Evolutionary conservation across 192 early-diverging fungal genomes (phyloP).

Genomic region (Oehlia diaphana): DNA sequence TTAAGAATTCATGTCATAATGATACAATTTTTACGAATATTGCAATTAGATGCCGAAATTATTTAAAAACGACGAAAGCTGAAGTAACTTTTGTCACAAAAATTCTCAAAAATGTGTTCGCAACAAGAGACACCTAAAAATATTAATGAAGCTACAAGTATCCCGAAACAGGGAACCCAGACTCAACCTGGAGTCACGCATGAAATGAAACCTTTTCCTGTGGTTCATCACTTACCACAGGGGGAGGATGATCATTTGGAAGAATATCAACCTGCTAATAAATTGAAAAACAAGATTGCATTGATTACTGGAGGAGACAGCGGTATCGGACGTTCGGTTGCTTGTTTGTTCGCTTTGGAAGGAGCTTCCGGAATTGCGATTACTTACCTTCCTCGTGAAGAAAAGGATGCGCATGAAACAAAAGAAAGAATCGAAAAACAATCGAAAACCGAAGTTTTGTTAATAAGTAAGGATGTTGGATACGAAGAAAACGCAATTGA

Average conservation of each 20-base stretch:
- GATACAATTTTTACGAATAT: no score
- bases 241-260: constrained; percentile 36
- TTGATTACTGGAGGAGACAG: constrained; percentile 50
- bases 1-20: no score
- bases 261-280: constrained; percentile 45
- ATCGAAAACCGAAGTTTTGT: constrained; percentile 31
- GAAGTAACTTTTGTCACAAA: no score
- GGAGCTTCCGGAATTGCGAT: constrained; percentile 51
- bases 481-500: constrained; percentile 42
- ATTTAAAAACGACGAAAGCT: no score
- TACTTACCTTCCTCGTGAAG: constrained; percentile 47
- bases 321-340: constrained; percentile 56
- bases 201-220: constrained; percentile 45
- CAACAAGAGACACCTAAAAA: neutral
- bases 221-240: constrained; percentile 43
- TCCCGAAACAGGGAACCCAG: constrained; percentile 13
- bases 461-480: constrained; percentile 44
- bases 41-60: no score
- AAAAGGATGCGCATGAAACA: constrained; percentile 49
- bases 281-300: constrained; percentile 49
- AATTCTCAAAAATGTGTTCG: neutral
- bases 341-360: constrained; percentile 52
- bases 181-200: constrained; percentile 42
- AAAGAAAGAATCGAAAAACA: constrained; percentile 41
- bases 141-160: neutral